Conservation (phyloP, 2,329 filamentous ascomycete species). For the Ascochyta fabae region DNA sequence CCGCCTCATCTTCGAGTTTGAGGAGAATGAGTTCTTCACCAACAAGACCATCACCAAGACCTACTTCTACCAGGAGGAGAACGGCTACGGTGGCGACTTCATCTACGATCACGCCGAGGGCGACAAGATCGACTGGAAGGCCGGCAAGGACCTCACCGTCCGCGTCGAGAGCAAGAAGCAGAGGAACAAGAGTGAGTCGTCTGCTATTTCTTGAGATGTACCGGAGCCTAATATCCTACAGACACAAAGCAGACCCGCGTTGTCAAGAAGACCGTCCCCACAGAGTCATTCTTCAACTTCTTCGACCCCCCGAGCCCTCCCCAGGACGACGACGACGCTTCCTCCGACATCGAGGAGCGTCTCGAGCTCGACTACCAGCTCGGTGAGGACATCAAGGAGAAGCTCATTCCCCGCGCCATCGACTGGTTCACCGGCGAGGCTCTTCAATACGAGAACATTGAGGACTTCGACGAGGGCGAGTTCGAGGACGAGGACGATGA, state of each 20-base stretch:
- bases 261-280: constrained; percentile 98
- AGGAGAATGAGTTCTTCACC: constrained; percentile 93
- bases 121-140: constrained; percentile 97
- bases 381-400: constrained; percentile 99
- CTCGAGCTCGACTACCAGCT: constrained; percentile 98
- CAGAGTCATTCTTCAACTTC: constrained; percentile 97
- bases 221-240: constrained; percentile 50
- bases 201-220: neutral
- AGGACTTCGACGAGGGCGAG: constrained; percentile 81
- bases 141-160: constrained; percentile 90
- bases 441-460: constrained; percentile 92
- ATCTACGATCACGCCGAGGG: constrained; percentile 99
- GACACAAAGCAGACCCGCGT: constrained; percentile 99
- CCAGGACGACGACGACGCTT: constrained; percentile 76
- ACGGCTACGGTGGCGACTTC: constrained; percentile 97
- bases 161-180: constrained; percentile 99
- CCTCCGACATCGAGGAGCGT: constrained; percentile 93
- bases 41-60: constrained; percentile 98
- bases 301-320: constrained; percentile 92
- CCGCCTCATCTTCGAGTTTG: constrained; percentile 96
- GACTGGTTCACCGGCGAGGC: constrained; percentile 99
- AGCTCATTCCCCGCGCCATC: constrained; percentile 96
- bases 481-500: constrained; percentile 93
- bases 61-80: constrained; percentile 99
- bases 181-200: constrained; percentile 90